Evolutionary conservation across 2,329 filamentous ascomycete species (phyloP).

Genomic region (Cercospora brassicicola): DNA sequence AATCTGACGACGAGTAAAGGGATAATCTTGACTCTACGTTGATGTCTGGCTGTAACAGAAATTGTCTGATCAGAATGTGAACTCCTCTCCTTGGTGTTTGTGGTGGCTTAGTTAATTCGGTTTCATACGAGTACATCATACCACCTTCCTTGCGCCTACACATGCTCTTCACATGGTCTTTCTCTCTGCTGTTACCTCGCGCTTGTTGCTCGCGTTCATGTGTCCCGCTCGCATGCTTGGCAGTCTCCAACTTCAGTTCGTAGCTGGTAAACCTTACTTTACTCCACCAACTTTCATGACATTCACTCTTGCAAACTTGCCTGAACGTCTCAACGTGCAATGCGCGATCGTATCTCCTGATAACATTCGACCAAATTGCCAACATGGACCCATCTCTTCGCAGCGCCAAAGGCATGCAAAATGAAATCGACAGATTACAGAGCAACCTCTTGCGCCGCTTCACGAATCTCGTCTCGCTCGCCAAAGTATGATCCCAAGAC

Average conservation of each 20-base stretch:
- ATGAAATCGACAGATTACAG: constrained; percentile 44
- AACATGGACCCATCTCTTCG: constrained; percentile 45
- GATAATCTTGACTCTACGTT: background rate
- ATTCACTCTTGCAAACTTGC: background rate
- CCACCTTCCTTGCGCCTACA: constrained; percentile 7
- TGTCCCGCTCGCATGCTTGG: background rate
- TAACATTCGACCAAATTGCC: background rate
- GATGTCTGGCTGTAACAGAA: constrained; percentile 8
- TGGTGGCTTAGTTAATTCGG: constrained; percentile 12
- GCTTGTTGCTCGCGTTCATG: background rate
- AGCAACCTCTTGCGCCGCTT: constrained; percentile 53
- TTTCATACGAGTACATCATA: constrained; percentile 10
- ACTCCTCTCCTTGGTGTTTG: constrained; percentile 14
- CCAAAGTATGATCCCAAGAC: constrained; percentile 35
- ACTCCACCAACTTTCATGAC: background rate
- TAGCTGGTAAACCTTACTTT: background rate
- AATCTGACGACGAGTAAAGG: constrained; percentile 29
- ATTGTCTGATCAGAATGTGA: constrained; percentile 17
- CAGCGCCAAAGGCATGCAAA: constrained; percentile 46
- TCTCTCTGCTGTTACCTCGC: background rate
- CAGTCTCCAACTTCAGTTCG: background rate
- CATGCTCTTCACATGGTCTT: background rate
- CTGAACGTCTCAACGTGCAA: background rate
- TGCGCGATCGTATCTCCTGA: constrained; percentile 27
- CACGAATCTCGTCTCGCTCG: constrained; percentile 56